Base-by-base conservation (phyloP, 139 green algal genomes). In the Chlorella sp. region DNA sequence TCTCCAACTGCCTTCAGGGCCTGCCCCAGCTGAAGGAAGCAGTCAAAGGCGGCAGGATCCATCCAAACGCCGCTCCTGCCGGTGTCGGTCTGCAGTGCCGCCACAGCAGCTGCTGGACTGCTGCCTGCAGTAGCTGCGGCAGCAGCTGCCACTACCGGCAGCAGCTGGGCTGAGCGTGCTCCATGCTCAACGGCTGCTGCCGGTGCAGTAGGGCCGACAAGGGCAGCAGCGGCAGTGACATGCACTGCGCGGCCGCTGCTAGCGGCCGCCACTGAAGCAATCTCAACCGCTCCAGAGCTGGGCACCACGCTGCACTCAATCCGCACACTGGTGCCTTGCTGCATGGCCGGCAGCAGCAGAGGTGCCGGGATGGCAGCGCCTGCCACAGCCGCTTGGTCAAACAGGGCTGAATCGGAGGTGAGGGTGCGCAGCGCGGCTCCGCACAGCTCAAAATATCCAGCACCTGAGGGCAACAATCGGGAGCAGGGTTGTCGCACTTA, bases 21-120 rank as follows among this genome's bases (percentile, higher is more conserved):
- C 80, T 91, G 88, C 0, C 88, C 88, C 32, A 91, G 76, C 87
- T 91, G 88, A n/a, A 91, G 47, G 87, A 91, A 91, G 78, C 80
- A 91, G 74, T 91, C 88, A 73, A 89, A 91, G 55, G 82, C 56
- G 1, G 87, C 83, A 18, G 88, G 88, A 44, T 91, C 87, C 26
- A 91, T 39, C 60, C 81, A 85, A 28, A 91, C 36, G n/a, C 87
- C 88, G 28, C 47, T 80, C 67, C 82, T 68, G 23, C 82, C 82
- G 21, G 81, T 88, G n/a, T 21, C 69, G 12, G 34, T 69, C 28
- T 56, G 6, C 39, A 90, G 36, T 18, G 7, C 16, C 11, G 68
- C 63, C 47, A 88, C 57, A 6, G 79, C 86, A 38, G 86, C 81
- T 13, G 85, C 38, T 15, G 83, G 36, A 21, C 32, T 47, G 18